A percentile compares a stretch with the other conserved stretches of the same genome.
phyloP scores from a whole-genome alignment of 176 grass and related monocot species.

The Ensete glaucum region DNA sequence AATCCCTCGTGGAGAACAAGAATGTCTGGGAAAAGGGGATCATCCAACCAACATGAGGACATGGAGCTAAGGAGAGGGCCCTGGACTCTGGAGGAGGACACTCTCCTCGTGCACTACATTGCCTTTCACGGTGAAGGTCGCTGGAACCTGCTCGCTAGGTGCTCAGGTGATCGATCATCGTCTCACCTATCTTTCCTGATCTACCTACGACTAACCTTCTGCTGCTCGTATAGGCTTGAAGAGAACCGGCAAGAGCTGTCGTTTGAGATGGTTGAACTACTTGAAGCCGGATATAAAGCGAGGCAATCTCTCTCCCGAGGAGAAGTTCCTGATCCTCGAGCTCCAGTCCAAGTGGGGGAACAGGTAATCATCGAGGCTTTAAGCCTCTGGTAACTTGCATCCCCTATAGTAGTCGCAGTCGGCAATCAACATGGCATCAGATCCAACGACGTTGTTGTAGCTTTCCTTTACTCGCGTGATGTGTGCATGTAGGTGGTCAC shows the following conservation, averaged over 20 bases:
- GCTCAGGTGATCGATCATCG: neutral
- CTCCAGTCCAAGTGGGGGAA: conserved; percentile 6
- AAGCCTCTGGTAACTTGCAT: no score
- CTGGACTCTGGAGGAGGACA: conserved; percentile 4
- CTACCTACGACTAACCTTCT: no score
- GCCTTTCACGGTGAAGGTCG: conserved; percentile 4
- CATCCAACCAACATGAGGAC: neutral
- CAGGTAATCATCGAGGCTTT: neutral
- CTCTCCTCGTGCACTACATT: conserved; percentile 2
- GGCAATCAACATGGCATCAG: no score
- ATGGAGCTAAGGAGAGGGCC: conserved; percentile 2
- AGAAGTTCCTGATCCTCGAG: neutral
- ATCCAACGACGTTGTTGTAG: no score
- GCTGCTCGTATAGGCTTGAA: neutral
- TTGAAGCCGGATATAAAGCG: conserved; percentile 7
- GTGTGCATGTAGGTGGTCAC: neutral
- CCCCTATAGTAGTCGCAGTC: no score
- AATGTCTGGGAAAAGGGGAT: neutral
- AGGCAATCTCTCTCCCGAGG: conserved; percentile 5
- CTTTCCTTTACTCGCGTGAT: no score
- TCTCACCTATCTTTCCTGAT: neutral
- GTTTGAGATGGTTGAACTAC: conserved; percentile 6
- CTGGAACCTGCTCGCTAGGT: conserved; percentile 9
- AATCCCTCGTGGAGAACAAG: no score
- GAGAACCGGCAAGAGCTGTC: conserved; percentile 13